Base-by-base conservation (phyloP, 2,329 filamentous ascomycete genomes). In the Curvularia spicifera region DNA sequence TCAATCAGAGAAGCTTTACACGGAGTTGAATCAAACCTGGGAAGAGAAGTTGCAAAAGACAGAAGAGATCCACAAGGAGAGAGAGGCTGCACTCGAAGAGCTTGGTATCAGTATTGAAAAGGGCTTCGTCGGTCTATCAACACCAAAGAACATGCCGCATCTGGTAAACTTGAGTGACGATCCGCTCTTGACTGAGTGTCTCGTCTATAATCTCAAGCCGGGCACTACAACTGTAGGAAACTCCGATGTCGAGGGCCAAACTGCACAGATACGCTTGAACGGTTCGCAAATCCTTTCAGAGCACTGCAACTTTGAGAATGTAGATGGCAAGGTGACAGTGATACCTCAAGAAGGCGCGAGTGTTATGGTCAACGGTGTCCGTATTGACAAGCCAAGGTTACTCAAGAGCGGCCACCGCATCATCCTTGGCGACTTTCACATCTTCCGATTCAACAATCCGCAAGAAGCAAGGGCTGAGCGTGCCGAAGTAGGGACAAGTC, bases 101-200 rank as follows among this genome's bases (percentile, higher is more conserved):
- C 85, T 99, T 43, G 95, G 95, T 65, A 98, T 99, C 78, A 98
- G 93, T 77, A 99, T 99, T 66, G 95, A 99, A 75, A 99, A 99
- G 77, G 95, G 95, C 6, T 97, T 97, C 72, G 89, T 99, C 60
- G 95, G 95, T 13, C 82, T 99, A 60, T 94, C 92, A 59, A 98
- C 93, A 20, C 95, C 95, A 0, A 99, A 99, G 81, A 97, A 97
- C 79, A 99, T 98, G 91, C 95, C 95, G 8, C 95, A 99, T 87
- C 80, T 99, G 78, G 95, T 99, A 78, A 99, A 99, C 76, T 80
- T 99, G 67, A 97, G 93, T 65, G 81, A 84, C 56, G 82, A 84
- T 65, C 95, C 95, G 8, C 83, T 99, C 31, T 84, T 99, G 44
- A 93, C 94, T 5, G 95, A 99, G 79, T 99, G 95, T 78, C 82